Percentiles rank a stretch among this genome's conserved stretches.
Evolutionary conservation across 2,329 filamentous ascomycete species (phyloP).

Genomic region (Penicillium sp.): DNA sequence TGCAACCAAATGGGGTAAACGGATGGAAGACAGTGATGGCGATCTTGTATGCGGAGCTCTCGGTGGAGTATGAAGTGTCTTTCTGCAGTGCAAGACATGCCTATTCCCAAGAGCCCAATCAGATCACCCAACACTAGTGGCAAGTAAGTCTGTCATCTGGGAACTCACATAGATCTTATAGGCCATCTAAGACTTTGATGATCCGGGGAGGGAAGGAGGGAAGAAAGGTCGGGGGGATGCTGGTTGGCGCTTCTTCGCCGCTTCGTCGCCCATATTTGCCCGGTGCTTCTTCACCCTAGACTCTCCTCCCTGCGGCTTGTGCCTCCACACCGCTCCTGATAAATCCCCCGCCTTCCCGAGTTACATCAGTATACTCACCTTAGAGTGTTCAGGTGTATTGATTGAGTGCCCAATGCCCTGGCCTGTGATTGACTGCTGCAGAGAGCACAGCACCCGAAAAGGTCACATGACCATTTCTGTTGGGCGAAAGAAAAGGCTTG

Average conservation of each 20-base stretch:
- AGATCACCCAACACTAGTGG: background rate
- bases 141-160: background rate
- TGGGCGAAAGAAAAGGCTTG: background rate
- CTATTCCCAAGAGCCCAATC: background rate
- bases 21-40: background rate
- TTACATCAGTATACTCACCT: background rate
- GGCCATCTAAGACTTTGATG: background rate
- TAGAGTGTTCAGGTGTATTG: background rate
- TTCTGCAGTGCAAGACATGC: background rate
- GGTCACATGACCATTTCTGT: background rate
- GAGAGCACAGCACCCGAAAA: background rate
- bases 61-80: background rate
- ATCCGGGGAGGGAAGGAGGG: no score
- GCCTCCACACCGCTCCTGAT: constrained; percentile 1
- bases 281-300: constrained; percentile 5
- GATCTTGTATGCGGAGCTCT: background rate
- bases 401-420: background rate
- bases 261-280: background rate
- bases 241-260: constrained; percentile 1
- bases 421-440: background rate
- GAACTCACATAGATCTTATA: background rate
- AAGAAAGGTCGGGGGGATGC: background rate
- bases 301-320: constrained; percentile 5
- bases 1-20: background rate
- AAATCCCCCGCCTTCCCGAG: background rate